A percentile compares a stretch with the other conserved stretches of the same genome.
phyloP scores from a whole-genome alignment of 257 asterid genomes.

The Nicotiana attenuata region DNA sequence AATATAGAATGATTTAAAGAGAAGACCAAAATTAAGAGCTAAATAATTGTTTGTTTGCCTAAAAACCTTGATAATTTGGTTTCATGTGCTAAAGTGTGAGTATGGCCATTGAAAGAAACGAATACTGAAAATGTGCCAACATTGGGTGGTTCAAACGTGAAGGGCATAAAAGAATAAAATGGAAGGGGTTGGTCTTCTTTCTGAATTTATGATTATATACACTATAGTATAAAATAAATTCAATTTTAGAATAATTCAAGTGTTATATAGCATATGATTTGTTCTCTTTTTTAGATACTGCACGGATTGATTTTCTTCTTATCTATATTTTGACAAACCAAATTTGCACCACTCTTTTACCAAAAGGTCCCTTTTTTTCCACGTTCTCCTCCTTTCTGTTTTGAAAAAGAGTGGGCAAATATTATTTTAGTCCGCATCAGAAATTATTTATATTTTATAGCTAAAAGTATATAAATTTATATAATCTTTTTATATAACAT shows the following conservation, averaged over 20 bases:
- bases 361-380: not conserved
- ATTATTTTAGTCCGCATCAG: too few species aligned
- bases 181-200: not conserved
- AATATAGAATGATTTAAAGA: too few species aligned
- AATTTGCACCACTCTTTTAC: constrained; percentile 7
- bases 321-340: not conserved
- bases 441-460: too few species aligned
- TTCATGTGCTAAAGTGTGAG: not conserved
- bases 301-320: not conserved
- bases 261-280: not conserved
- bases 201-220: not conserved
- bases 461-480: too few species aligned
- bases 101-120: not conserved
- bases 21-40: constrained; percentile 10
- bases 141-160: constrained; percentile 3
- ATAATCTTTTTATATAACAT: too few species aligned
- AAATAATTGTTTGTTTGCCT: not conserved
- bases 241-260: not conserved
- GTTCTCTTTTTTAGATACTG: not conserved
- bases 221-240: not conserved
- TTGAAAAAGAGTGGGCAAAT: not conserved
- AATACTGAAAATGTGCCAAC: constrained; percentile 12
- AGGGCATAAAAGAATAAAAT: constrained; percentile 13
- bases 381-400: not conserved
- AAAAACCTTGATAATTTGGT: not conserved